Evolutionary conservation across 768 basidiomycete species (phyloP).

Genomic region (Hemileccinum impolitum): DNA sequence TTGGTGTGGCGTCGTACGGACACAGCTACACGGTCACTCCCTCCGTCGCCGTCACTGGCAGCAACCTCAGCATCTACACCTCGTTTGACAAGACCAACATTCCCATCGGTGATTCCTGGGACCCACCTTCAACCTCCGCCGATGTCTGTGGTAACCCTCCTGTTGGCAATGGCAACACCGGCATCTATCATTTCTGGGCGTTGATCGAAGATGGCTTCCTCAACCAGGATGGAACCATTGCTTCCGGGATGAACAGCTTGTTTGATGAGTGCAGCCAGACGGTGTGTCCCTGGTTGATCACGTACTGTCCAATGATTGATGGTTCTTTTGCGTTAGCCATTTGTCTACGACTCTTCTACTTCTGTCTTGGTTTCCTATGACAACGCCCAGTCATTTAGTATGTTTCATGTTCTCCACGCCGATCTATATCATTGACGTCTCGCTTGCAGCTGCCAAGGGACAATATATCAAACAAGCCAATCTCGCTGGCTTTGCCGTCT

Average conservation of each 20-base stretch:
- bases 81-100: slow-evolving; percentile 43
- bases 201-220: slow-evolving; percentile 57
- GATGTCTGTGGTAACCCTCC: slow-evolving; percentile 59
- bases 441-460: slow-evolving; percentile 39
- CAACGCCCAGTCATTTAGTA: slow-evolving; percentile 54
- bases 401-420: slow-evolving; percentile 4
- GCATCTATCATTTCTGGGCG: slow-evolving; percentile 62
- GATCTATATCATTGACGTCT: background rate
- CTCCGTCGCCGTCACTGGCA: slow-evolving; percentile 19
- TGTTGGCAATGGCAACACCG: slow-evolving; percentile 43
- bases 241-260: slow-evolving; percentile 46
- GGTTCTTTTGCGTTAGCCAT: slow-evolving; percentile 44
- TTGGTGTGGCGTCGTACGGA: slow-evolving; percentile 84
- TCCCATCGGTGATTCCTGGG: slow-evolving; percentile 57
- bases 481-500: slow-evolving; percentile 45
- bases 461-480: slow-evolving; percentile 32
- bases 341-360: slow-evolving; percentile 53
- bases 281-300: slow-evolving; percentile 37
- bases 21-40: slow-evolving; percentile 55
- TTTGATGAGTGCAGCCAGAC: slow-evolving; percentile 74
- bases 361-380: slow-evolving; percentile 67
- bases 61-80: slow-evolving; percentile 46
- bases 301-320: slow-evolving; percentile 3
- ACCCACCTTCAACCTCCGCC: slow-evolving; percentile 39
- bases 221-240: slow-evolving; percentile 43